Evolutionary conservation across 2,329 filamentous ascomycete genomes (phyloP), one percentile per base, ranked within the genome.

Genomic region (Pseudofabraea citricarpa): DNA sequence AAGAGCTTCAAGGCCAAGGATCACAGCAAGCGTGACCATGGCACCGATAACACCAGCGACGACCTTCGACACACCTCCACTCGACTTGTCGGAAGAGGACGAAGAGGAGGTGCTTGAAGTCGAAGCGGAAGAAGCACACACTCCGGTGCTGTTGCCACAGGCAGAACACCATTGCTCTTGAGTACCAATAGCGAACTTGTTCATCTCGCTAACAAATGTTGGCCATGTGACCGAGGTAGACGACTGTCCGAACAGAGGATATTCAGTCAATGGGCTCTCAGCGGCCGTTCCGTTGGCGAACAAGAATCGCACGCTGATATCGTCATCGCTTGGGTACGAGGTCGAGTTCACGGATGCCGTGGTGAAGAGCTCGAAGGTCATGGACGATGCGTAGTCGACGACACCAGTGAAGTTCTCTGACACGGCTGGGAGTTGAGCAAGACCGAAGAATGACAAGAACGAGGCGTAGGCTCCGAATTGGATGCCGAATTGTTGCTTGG

Each of bases 1-100:
- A 16, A 80, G 51, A 2, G 66, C 71, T 51, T 77, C 74, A 9
- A 79, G 42, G 0, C 75, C 77, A 33, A 84, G 54, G n/a, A 85
- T 67, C 9, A 84, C 78, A 19, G 71, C 81, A 29, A 86, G 60
- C 1, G 81, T 84, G 15, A 85, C 80, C 71, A 85, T 76, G 0
- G 82, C 82, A 26, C 82, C 82, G 57, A 94, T 90, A 5, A 91
- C 87, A 40, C 89, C 88, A 0, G 87, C 88, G n/a, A 90, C 80
- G 5, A 79, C 74, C 27, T 73, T 78, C 40, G 83, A 85, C 21
- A 94, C 71, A n/a, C 57, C 57, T 19, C 55, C 52, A 12, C 48
- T 41, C 52, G 8, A 50, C 26, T 50, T 52, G 23, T 54, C 42
- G 15, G 49, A 47, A 6, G 54, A 49, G 1, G 52, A 48, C 5